These are phyloP conservation scores for Lentinula novae-zelandiae DNA, from an alignment of 1,284 basidiomycete species.

Conservation along the genomic window DNA sequence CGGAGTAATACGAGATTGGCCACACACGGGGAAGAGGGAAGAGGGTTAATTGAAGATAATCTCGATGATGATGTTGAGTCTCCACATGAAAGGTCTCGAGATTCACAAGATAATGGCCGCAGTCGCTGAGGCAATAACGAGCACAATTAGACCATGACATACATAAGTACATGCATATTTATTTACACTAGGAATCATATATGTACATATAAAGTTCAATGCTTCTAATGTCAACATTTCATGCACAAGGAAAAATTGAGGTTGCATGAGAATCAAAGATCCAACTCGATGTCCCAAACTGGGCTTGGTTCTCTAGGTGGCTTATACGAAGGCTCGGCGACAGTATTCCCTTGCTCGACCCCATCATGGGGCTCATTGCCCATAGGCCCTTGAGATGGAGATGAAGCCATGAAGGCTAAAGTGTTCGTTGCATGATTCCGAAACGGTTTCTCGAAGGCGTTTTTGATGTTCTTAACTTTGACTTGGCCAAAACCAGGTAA, in stretches of 20 bases:
- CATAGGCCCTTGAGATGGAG: slow-evolving; percentile 12
- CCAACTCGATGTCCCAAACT: slow-evolving; percentile 16
- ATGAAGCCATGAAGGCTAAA: slow-evolving; percentile 31
- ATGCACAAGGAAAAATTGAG: not conserved
- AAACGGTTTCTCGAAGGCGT: slow-evolving; percentile 77
- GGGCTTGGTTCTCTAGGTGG: slow-evolving; percentile 10
- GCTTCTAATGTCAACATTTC: not conserved
- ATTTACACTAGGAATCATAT: not conserved
- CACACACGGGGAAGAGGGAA: slow-evolving; percentile 19
- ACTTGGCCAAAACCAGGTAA: slow-evolving; percentile 94
- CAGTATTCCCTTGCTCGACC: not conserved
- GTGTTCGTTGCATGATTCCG: slow-evolving; percentile 58
- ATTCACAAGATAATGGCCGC: not conserved
- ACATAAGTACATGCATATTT: not conserved
- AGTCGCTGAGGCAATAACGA: not conserved
- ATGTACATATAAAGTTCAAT: not conserved
- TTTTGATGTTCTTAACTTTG: slow-evolving; percentile 84
- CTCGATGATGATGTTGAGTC: slow-evolving; percentile 11
- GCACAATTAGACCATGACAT: not conserved
- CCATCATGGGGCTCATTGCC: slow-evolving; percentile 33
- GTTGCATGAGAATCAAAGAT: slow-evolving; percentile 1
- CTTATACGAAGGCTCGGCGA: not conserved
- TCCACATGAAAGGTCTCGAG: not conserved
- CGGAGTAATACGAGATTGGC: slow-evolving; percentile 10
- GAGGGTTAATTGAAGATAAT: slow-evolving; percentile 16